These are phyloP conservation scores for Sclerotinia borealis DNA, from an alignment of 2,329 filamentous ascomycete species.

Conservation along the genomic window DNA sequence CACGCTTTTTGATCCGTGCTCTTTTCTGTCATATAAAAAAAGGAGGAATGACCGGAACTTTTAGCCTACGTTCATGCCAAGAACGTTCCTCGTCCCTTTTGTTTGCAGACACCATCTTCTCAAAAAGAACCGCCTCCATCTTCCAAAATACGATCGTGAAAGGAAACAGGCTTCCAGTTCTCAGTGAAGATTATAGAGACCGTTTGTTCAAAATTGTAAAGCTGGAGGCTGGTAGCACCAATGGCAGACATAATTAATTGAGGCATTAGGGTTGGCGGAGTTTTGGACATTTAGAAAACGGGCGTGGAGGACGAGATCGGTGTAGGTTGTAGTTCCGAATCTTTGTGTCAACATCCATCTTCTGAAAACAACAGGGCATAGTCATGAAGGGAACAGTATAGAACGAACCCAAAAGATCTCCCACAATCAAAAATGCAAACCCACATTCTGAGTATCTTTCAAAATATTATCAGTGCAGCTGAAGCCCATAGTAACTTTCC, in stretches of 20 bases:
- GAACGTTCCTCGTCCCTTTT: too few relatives aligned
- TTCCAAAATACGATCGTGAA: constrained; percentile 92
- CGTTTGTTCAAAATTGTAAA: constrained; percentile 99
- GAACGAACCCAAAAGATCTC: constrained; percentile 85
- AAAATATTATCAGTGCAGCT: constrained; percentile 89
- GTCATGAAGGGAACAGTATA: not conserved
- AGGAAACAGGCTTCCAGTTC: constrained; percentile 84
- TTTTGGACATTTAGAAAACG: constrained; percentile 78
- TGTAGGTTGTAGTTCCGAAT: constrained; percentile 83
- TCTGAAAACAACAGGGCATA: not conserved
- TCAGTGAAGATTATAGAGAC: constrained; percentile 98
- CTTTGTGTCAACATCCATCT: not conserved
- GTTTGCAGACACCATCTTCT: too few relatives aligned
- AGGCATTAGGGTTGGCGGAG: constrained; percentile 83
- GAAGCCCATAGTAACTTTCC: constrained; percentile 93
- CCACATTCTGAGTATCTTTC: constrained; percentile 68
- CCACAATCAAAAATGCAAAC: constrained; percentile 94
- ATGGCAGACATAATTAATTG: constrained; percentile 95
- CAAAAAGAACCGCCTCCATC: too few relatives aligned
- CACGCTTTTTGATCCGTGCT: too few relatives aligned
- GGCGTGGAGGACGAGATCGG: constrained; percentile 87
- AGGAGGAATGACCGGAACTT: too few relatives aligned
- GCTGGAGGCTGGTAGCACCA: constrained; percentile 83
- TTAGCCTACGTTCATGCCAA: too few relatives aligned
- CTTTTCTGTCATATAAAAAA: too few relatives aligned